Base-by-base conservation (phyloP, 257 asterid species). In the Nicotiana obtusifolia region DNA sequence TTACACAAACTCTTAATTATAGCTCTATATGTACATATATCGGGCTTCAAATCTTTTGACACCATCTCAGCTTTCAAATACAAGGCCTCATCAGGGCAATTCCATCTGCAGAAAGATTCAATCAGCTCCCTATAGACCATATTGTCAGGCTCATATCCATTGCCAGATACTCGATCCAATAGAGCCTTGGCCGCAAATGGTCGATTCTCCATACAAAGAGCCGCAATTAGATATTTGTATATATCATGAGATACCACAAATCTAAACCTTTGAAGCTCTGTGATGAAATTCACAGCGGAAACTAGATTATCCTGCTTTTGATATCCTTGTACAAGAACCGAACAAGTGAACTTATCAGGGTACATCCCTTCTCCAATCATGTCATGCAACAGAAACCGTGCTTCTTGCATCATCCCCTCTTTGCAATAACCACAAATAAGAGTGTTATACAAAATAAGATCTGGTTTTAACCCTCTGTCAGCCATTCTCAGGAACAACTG, bases 181-280 rank as follows among this genome's bases (percentile, higher is more conserved):
- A 95, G 88, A 68, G 90, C 89, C 87, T 87, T 93, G 30, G 99
- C 97, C 10, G 97, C 97, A 90, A 90, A 92, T 67, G 99, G 98
- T 49, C 95, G 82, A 81, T 88, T 89, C 56, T 95, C 96, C 68
- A 84, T 86, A 75, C 95, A 93, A 41, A 93, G 82, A 82, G 93
- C 90, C 84, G 90, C 60, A 26, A 92, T 84, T 83, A 95, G 84
- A 81, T 88, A 87, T 85, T 86, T 84, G 78, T 91, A 94, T 24
- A 89, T 78, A 62, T 94, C 94, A 31, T 15, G 83, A 77, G 97
- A 89, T 66, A 95, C 81, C 57, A 59, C 15, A 82, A 91, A 75
- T 16, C 94, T 90, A 37, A 86, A 81, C 64, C 90, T 96, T 66
- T 81, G 84, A 81, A 95, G 91, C 87, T 91, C 98, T 69, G 87